Conservation (phyloP, 1,139 yeast genomes). For the Torulaspora globosa region DNA sequence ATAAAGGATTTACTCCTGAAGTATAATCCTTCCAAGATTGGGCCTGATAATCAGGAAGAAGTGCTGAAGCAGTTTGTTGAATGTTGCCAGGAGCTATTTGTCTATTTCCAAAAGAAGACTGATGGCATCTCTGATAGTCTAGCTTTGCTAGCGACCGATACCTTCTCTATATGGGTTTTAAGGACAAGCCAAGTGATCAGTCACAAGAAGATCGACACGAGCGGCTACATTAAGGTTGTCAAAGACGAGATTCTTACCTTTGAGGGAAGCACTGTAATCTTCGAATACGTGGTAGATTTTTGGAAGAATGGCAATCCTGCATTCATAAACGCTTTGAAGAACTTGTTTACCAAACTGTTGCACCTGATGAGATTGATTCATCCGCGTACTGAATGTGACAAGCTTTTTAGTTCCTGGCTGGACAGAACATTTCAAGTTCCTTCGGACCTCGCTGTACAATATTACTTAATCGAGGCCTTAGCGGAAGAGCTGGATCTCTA, state of each 20-base stretch:
- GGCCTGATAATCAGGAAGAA: constrained; percentile 9
- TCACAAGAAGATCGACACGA: constrained; percentile 17
- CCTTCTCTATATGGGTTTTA: constrained; percentile 60
- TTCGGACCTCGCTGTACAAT: constrained; percentile 53
- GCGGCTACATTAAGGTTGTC: constrained; percentile 21
- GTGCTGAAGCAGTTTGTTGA: constrained; percentile 11
- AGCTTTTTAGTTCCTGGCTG: constrained; percentile 46
- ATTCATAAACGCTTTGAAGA: constrained; percentile 61
- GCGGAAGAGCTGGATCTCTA: constrained; percentile 45
- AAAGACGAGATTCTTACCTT: constrained; percentile 19
- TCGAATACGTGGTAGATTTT: constrained; percentile 57
- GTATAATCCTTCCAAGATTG: constrained; percentile 20
- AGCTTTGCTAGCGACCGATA: constrained; percentile 51
- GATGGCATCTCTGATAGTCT: constrained; percentile 14
- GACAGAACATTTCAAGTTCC: constrained; percentile 43
- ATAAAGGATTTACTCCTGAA: constrained; percentile 16
- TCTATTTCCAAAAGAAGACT: constrained; percentile 10
- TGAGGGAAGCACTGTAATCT: constrained; percentile 41
- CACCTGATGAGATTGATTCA: constrained; percentile 38
- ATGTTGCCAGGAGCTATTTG: constrained; percentile 10
- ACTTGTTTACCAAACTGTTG: constrained; percentile 52
- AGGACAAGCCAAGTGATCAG: constrained; percentile 39
- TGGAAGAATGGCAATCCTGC: constrained; percentile 73
- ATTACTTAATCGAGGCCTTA: constrained; percentile 55
- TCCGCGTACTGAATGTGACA: constrained; percentile 16